A percentile compares a stretch with the other conserved stretches of the same genome.
These are phyloP conservation scores for Solanum ossicruentum DNA, from an alignment of 257 asterid genomes.

Conservation along the genomic window DNA sequence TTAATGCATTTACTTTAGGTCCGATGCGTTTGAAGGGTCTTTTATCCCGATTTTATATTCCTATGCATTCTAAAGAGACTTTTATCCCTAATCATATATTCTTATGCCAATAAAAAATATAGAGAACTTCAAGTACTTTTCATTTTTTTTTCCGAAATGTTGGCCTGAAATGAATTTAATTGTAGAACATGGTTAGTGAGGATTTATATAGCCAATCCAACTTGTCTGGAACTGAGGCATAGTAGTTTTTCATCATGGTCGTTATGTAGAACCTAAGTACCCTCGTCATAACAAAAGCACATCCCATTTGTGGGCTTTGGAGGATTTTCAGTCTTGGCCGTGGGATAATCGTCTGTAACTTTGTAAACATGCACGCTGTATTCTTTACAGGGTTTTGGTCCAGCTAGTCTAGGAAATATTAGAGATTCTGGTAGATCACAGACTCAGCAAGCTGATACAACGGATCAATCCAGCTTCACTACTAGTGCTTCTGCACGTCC, in stretches of 20 bases:
- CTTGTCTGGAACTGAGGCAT: neutral
- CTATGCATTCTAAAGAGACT: neutral
- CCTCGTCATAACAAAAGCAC: neutral
- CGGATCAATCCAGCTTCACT: slow-evolving; percentile 13
- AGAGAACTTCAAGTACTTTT: neutral
- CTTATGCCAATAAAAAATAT: neutral
- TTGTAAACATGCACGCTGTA: neutral
- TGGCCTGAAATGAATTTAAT: neutral
- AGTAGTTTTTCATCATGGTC: neutral
- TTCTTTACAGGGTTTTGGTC: neutral
- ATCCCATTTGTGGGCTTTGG: neutral
- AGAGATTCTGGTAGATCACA: slow-evolving; percentile 34
- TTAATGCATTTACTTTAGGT: neutral
- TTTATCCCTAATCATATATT: neutral
- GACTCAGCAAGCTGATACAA: slow-evolving; percentile 40
- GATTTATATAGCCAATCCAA: neutral
- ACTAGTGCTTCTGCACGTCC: slow-evolving; percentile 5
- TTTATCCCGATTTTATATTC: neutral
- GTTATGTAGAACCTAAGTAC: neutral
- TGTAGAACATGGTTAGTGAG: neutral
- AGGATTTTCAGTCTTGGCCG: neutral
- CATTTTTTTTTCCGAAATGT: neutral
- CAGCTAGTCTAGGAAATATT: slow-evolving; percentile 16
- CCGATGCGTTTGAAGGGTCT: neutral
- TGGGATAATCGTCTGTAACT: neutral